Evolutionary conservation across 2,329 filamentous ascomycete genomes (phyloP), one percentile per base, ranked within the genome.

Genomic region (Clarireedia monteithiana): DNA sequence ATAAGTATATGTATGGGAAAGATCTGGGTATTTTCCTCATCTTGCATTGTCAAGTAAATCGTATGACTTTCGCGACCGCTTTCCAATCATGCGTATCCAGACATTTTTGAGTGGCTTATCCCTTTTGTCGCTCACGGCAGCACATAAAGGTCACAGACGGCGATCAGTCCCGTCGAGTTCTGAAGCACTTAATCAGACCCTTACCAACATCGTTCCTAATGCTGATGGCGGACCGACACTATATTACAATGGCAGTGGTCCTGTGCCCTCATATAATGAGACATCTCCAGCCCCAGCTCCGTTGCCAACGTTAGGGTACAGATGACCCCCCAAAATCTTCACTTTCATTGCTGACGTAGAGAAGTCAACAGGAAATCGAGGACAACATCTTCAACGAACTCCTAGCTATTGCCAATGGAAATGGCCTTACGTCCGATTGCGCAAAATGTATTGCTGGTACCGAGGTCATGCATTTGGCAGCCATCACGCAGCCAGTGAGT

Each of bases 391-490:
- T 47, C 24, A 48, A 47, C 38, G 49, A 48, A 20, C 26, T 56
- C 4, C 39, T 39, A 48, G 54, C 15, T 17, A 56, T 56, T 26
- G 15, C 24, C 1, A 48, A 39, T 24, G 54, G 42, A 15, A 48
- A 53, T 48, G 48, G 54, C 3, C 42, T 53, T 14, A 53, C 49
- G 2, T 53, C 48, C 2, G 14, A 27, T 14, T 56, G 50, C 17
- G 30, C 54, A 42, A 56, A 44, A 56, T 56, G 42, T 4, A 56
- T 56, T 42, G 49, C 54, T 14, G 34, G 49, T 14, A 56, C 54
- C 2, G 49, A 56, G 26, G 34, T 53, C 3, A 53, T 53, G 54
- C 54, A 56, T 48, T 15, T 48, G 10, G 54, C 49, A 34, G 54
- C 49, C n/a, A 56, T 56, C 36, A 56, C 45, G 24, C 50, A 53